Conservation (phyloP, 1,284 basidiomycete genomes). For the Cystobasidium sp. region DNA sequence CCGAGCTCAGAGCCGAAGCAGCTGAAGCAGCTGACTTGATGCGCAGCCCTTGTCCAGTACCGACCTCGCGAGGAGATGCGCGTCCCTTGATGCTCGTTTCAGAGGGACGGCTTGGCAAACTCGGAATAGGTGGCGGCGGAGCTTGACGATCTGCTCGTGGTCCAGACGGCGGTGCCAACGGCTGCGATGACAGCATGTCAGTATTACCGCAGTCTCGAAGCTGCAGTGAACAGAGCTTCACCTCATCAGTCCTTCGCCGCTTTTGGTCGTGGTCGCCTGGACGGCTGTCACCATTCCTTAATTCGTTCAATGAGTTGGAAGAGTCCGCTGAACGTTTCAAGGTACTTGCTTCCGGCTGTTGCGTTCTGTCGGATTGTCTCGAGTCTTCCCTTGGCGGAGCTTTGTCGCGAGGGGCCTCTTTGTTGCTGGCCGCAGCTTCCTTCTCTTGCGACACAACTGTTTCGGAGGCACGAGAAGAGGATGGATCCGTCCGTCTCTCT, state of each 20-base stretch:
- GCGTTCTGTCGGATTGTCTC: background rate
- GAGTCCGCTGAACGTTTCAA: conserved; percentile 36
- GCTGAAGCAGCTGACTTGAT: conserved; percentile 41
- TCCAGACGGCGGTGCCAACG: conserved; percentile 21
- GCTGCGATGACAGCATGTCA: background rate
- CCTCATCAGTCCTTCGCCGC: conserved; percentile 28
- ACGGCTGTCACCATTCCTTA: background rate
- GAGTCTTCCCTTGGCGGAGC: background rate
- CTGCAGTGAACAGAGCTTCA: background rate
- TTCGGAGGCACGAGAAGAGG: background rate
- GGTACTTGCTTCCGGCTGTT: background rate
- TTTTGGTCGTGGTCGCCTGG: conserved; percentile 19
- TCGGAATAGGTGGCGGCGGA: conserved; percentile 8
- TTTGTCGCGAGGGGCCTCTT: background rate
- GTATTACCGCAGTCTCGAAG: too few species aligned
- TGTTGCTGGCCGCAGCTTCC: background rate
- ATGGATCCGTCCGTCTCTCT: conserved; percentile 13
- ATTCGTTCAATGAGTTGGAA: background rate
- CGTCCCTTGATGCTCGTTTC: conserved; percentile 36
- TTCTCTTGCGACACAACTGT: background rate
- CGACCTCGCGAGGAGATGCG: conserved; percentile 6
- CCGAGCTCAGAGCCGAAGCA: conserved; percentile 23
- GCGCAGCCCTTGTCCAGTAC: conserved; percentile 30
- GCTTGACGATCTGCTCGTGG: conserved; percentile 25
- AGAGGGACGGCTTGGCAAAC: conserved; percentile 4